Evolutionary conservation across 1,284 basidiomycete genomes (phyloP), one percentile per base, ranked within the genome.

Genomic region (Ustilago vetiveriae): DNA sequence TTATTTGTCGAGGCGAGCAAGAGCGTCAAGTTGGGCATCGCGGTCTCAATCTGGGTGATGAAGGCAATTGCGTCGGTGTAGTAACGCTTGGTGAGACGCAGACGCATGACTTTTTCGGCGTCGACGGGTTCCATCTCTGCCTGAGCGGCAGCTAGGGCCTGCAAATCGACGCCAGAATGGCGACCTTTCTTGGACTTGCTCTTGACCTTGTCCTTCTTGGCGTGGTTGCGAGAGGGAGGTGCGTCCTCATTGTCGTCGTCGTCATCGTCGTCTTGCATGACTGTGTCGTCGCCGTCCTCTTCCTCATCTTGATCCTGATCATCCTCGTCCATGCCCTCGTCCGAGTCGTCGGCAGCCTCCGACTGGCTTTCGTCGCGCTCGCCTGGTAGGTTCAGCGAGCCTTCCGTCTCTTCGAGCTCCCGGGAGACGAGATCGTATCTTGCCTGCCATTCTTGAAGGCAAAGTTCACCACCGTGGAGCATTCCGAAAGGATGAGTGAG

Each of bases 1-100:
- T 96, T 97, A 84, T 89, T 92, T 48, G 89, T 97, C 32, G 91
- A 92, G 0, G 92, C 93, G 32, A 98, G 86, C 6, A 99, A 83
- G 73, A 91, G 87, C 44, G 87, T 87, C 40, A 95, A 85, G 0
- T 86, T 87, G 14, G 90, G 88, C 84, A 93, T 89, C 2, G 91
- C 89, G n/a, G 58, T 66, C 79, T 96, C 92, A 46, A 98, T 86
- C 71, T 88, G 87, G 24, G 88, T 87, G 78, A 98, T 94, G 82
- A 98, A 98, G 52, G 84, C 85, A 38, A 97, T 85, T 1, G 90
- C 94, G 75, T 97, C 95, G 0, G 87, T 84, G 79, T 91, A 94
- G 84, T 94, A 97, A 73, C 90, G 90, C 83, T 91, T 92, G 51
- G 88, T 88, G 38, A 96, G 84, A n/a, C 89, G 87, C 6, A 94